These are phyloP conservation scores for Ascosphaera aggregata DNA, from an alignment of 2,329 filamentous ascomycete genomes.

Conservation along the genomic window DNA sequence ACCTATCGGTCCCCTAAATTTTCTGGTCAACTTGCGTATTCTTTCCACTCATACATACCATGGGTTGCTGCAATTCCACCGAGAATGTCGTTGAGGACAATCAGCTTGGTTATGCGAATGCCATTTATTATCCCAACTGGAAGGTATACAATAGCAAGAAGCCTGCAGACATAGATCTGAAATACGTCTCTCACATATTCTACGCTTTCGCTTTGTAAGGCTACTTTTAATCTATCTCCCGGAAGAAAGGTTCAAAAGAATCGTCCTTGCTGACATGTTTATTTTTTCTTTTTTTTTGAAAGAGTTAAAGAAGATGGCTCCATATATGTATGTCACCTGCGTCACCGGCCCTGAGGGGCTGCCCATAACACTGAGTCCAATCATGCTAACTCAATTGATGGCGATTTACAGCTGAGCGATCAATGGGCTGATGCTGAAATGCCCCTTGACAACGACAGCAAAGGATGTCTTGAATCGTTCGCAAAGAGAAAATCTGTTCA, in stretches of 20 bases:
- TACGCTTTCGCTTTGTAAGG: constrained; percentile 50
- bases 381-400: too few species aligned
- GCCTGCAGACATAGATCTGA: constrained; percentile 49
- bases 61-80: constrained; percentile 1
- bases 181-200: constrained; percentile 58
- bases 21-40: too few species aligned
- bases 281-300: too few species aligned
- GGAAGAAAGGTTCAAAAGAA: constrained; percentile 1
- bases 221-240: not conserved
- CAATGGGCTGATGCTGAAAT: constrained; percentile 54
- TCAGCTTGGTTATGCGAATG: constrained; percentile 29
- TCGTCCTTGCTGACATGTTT: constrained; percentile 6
- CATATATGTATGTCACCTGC: constrained; percentile 58
- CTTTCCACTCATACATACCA: too few species aligned
- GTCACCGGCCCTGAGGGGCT: too few species aligned
- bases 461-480: constrained; percentile 50
- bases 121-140: constrained; percentile 67
- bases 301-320: constrained; percentile 48
- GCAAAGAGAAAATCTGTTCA: constrained; percentile 49
- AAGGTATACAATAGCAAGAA: constrained; percentile 49
- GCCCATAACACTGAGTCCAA: too few species aligned
- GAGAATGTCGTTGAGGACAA: not conserved
- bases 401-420: constrained; percentile 44
- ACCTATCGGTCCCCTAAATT: too few species aligned
- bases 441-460: constrained; percentile 41